These are phyloP conservation scores for Apiotrichum sp. DNA, from an alignment of 1,284 basidiomycete genomes.

Conservation along the genomic window DNA sequence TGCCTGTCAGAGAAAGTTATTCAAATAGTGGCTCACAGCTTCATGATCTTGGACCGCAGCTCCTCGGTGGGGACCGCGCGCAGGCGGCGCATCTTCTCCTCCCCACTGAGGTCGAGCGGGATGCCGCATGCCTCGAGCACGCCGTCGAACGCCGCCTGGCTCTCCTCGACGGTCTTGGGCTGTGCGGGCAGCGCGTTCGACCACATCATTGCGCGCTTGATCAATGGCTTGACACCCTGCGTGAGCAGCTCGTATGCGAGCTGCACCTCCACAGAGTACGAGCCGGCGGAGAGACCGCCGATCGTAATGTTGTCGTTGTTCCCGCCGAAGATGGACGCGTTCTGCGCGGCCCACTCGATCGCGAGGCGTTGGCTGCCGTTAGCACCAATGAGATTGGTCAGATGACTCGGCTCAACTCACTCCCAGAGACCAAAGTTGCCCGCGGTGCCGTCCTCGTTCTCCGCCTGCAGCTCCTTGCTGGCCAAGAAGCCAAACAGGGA, in stretches of 20 bases:
- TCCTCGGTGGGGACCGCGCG: constrained; percentile 18
- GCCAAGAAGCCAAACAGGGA: constrained; percentile 23
- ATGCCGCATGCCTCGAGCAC: constrained; percentile 21
- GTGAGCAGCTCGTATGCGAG: constrained; percentile 31
- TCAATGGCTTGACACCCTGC: constrained; percentile 4
- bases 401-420: constrained; percentile 4
- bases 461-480: constrained; percentile 15
- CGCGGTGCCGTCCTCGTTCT: constrained; percentile 18
- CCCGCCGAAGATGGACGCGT: constrained; percentile 34
- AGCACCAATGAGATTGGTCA: background rate
- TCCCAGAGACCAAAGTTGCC: constrained; percentile 30
- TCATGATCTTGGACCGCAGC: constrained; percentile 23
- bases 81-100: constrained; percentile 22
- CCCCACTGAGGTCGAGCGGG: constrained; percentile 3
- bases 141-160: constrained; percentile 24
- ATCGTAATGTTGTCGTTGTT: constrained; percentile 34
- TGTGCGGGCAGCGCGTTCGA: constrained; percentile 25
- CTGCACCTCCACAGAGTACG: constrained; percentile 35
- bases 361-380: constrained; percentile 20
- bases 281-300: constrained; percentile 37
- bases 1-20: background rate
- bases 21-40: constrained; percentile 11
- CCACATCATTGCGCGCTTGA: constrained; percentile 22
- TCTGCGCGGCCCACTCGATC: constrained; percentile 28
- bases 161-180: constrained; percentile 24